Conservation (phyloP, 805 yeast species). For the Pichia kluyveri region DNA sequence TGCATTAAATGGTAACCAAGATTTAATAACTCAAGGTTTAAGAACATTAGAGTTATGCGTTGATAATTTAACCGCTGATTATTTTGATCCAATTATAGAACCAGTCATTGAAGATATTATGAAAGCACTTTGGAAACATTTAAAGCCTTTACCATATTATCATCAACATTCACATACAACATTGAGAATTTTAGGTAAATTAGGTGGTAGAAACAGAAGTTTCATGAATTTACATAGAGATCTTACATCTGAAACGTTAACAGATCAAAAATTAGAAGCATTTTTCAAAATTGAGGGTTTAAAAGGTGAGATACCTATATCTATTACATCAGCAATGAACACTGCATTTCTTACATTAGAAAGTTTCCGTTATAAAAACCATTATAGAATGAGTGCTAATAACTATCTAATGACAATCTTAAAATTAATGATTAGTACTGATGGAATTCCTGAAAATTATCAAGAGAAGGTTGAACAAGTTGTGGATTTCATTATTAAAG, state of each 20-base stretch:
- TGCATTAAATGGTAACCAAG: constrained; percentile 86
- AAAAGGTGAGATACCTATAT: constrained; percentile 50
- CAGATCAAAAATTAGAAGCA: constrained; percentile 62
- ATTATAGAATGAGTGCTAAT: constrained; percentile 73
- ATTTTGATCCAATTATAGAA: constrained; percentile 93
- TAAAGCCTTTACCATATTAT: constrained; percentile 87
- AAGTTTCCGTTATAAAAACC: constrained; percentile 51
- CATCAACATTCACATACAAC: constrained; percentile 96
- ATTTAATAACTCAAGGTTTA: constrained; percentile 87
- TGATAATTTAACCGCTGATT: constrained; percentile 91
- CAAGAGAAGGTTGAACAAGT: constrained; percentile 39
- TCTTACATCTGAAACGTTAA: constrained; percentile 40
- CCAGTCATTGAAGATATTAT: constrained; percentile 93
- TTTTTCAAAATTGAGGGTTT: constrained; percentile 66
- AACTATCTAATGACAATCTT: constrained; percentile 58
- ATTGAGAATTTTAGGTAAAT: constrained; percentile 82
- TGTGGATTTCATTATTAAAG: constrained; percentile 33
- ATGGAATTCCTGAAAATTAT: constrained; percentile 38
- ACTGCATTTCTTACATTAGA: constrained; percentile 71
- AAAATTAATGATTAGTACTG: constrained; percentile 55
- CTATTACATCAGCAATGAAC: constrained; percentile 74
- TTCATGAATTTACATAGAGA: constrained; percentile 71
- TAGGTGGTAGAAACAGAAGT: constrained; percentile 92
- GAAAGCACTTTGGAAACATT: constrained; percentile 85
- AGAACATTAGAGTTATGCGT: constrained; percentile 93